A percentile compares a stretch with the other conserved stretches of the same genome.
Conservation (phyloP, 1,284 basidiomycete genomes). For the Pseudozyma thailandica region DNA sequence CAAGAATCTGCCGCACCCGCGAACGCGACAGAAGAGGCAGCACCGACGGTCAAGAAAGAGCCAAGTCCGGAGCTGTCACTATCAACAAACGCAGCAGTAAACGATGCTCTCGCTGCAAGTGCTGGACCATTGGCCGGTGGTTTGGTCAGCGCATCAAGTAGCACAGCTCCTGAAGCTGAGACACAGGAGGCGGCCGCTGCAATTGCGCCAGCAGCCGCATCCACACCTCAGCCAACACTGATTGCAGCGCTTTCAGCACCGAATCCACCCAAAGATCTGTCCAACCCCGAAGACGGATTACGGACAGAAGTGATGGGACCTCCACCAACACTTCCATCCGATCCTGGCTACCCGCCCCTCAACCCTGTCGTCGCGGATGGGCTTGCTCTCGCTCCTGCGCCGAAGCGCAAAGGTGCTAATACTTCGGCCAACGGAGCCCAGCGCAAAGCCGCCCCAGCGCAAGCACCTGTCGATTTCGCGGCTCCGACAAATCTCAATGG, state of each 20-base stretch:
- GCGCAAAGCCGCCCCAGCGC: conserved; percentile 9
- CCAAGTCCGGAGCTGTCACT: background rate
- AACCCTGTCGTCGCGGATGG: conserved; percentile 29
- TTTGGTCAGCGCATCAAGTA: conserved; percentile 10
- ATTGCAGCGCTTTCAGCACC: conserved; percentile 14
- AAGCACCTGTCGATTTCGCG: conserved; percentile 24
- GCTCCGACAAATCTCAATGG: conserved; percentile 39
- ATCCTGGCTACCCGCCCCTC: conserved; percentile 43
- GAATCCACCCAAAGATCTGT: background rate
- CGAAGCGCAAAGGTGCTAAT: conserved; percentile 19
- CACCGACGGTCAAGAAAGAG: conserved; percentile 13
- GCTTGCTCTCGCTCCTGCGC: conserved; percentile 1
- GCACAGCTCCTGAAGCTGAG: background rate
- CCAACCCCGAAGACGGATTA: conserved; percentile 15
- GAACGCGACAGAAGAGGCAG: background rate
- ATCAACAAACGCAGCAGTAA: background rate
- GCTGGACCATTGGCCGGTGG: conserved; percentile 11
- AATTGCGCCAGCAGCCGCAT: background rate
- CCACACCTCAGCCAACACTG: conserved; percentile 3
- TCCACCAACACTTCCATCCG: conserved; percentile 37
- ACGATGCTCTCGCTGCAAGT: background rate
- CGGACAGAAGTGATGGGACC: conserved; percentile 54
- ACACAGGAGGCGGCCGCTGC: background rate
- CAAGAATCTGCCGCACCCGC: background rate
- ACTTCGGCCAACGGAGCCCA: conserved; percentile 16